These are phyloP conservation scores for Alternaria brassicicola DNA, from an alignment of 2,329 filamentous ascomycete species.

Conservation along the genomic window DNA sequence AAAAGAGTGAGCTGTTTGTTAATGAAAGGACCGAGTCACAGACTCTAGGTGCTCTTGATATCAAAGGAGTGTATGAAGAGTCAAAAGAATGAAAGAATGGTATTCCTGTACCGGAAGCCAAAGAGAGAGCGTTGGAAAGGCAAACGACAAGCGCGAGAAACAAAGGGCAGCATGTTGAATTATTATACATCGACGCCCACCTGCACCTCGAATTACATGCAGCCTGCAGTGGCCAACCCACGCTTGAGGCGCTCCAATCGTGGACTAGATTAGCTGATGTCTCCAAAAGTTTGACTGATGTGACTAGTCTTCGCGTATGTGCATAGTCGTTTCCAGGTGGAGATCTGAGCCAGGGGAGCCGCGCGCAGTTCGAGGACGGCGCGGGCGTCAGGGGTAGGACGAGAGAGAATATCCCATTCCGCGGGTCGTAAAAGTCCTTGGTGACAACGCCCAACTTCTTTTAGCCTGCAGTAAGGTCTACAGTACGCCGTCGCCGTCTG, in stretches of 20 bases:
- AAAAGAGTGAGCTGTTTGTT: conserved; percentile 30
- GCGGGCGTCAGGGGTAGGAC: conserved; percentile 26
- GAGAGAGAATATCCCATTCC: conserved; percentile 14
- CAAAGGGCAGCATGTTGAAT: conserved; percentile 20
- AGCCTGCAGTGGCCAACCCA: conserved; percentile 18
- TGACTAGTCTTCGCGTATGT: conserved; percentile 22
- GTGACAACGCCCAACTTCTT: conserved; percentile 1
- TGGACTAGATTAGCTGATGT: conserved; percentile 17
- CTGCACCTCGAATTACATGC: conserved; percentile 24
- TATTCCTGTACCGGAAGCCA: conserved; percentile 40
- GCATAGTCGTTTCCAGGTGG: conserved; percentile 18
- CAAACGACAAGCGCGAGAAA: conserved; percentile 27
- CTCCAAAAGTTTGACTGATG: conserved; percentile 15
- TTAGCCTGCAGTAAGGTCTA: neutral
- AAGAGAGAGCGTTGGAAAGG: conserved; percentile 6
- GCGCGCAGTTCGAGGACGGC: conserved; percentile 24
- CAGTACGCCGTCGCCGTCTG: neutral
- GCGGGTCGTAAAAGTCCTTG: neutral
- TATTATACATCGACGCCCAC: conserved; percentile 29
- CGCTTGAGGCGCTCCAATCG: conserved; percentile 19
- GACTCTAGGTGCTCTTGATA: conserved; percentile 30
- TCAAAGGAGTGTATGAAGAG: conserved; percentile 34
- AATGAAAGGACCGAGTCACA: conserved; percentile 44
- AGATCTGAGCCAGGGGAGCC: conserved; percentile 27
- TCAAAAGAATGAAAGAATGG: conserved; percentile 39